Base-by-base conservation (phyloP, 331 rosid species). In the Arachis monticola region DNA sequence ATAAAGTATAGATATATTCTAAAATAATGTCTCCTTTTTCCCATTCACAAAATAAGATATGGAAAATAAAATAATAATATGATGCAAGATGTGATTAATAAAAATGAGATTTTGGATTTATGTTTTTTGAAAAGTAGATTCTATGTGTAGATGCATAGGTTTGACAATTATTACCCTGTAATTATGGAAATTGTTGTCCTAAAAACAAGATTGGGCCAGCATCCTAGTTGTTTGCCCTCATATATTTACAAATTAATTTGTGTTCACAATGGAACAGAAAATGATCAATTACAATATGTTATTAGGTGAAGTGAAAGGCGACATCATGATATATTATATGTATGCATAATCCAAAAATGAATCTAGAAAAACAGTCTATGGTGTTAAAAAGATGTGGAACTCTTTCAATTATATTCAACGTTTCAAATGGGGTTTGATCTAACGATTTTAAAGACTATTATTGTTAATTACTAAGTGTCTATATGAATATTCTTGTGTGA, bases 81-180 rank as follows among this genome's bases (percentile, higher is more conserved):
- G 5, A 50, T 22, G 27, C 27, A 22, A 10, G 56, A 50, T 50
- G n/a, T 50, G n/a, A 50, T 2, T 50, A 78, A 60, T 52, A 13
- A 5, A 5, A 44, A 1, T 44, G 7, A 1, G 47, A 12, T 53
- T 53, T 58, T 47, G 10, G 4, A 1, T 59, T 5, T 2, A 13
- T 67, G 32, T 31, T 74, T 55, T 66, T 10, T 5, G 5, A 62
- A 68, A 48, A 7, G 46, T 32, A 72, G 64, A 77, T 61, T 65
- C 65, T 62, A 67, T 46, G 45, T 57, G 1, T 60, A 77, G 72
- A 42, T 13, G 40, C 44, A 6, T 70, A 73, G 77, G 75, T 38
- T 72, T 80, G 80, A 80, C 82, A 76, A 84, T 84, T 63, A 84
- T 80, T 57, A 66, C 81, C 85, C 85, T 14, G 73, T 65, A 80